Base-by-base conservation (phyloP, 192 early-diverging fungal species). In the Podila horticola region DNA sequence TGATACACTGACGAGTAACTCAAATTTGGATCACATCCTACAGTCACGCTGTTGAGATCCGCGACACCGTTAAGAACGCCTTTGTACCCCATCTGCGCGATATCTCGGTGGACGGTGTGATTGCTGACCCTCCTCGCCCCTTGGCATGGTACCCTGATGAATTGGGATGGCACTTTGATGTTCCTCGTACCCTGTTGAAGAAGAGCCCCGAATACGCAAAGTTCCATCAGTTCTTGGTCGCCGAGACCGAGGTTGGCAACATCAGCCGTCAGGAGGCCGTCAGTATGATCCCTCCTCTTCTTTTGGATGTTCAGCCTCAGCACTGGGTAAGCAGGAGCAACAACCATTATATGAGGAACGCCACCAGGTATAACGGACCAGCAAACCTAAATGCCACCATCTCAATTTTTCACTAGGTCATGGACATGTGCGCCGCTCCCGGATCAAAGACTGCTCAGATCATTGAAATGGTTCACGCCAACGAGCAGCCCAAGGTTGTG, bases 201-300 rank as follows among this genome's bases (percentile, higher is more conserved):
- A 95, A 94, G 82, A 89, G 91, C 17, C 87, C 90, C 24, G 93
- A 89, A 68, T 89, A 95, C 69, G 82, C 86, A 58, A 88, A 91
- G 58, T 99, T 99, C 83, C 97, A 99, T 69, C 84, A 92, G 68
- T 99, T 98, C 85, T 86, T 99, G 61, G 95, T 97, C 58, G 89
- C 97, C 4, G 98, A 99, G 75, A 98, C 97, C n/a, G 97, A 98
- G 86, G 91, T 95, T 2, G 98, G 98, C 63, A 99, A 99, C 84
- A 93, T 99, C 62, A 95, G 92, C 79, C 89, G 97, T 52, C 98
- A 99, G 86, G 97, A 99, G 72, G 94, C 93, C 5, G 97, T 99
- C 61, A 94, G 93, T 84, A 99, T 99, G 98, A 95, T 99, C 69
- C 98, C 98, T n/a, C 94, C 94, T 51, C 84, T 97, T 69, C 79